A percentile compares a stretch with the other conserved stretches of the same genome.
These are phyloP conservation scores for Cladophialophora yegresii DNA, from an alignment of 2,329 filamentous ascomycete species.

Conservation along the genomic window DNA sequence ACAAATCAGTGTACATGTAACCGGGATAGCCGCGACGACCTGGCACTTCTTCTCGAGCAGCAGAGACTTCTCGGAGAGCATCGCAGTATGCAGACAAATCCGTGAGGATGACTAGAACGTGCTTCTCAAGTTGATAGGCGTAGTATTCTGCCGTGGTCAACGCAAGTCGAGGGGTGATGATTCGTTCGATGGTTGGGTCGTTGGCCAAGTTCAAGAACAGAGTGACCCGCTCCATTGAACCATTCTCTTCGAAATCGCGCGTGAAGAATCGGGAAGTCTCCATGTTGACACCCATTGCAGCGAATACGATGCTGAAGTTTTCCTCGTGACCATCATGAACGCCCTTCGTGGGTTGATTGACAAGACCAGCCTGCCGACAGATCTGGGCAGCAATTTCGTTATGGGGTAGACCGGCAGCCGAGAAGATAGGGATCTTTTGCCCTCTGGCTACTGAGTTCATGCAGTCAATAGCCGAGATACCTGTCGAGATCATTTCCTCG, in stretches of 20 bases:
- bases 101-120: slow-evolving; percentile 97
- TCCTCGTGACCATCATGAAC: slow-evolving; percentile 96
- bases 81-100: slow-evolving; percentile 98
- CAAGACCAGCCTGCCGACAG: slow-evolving; percentile 92
- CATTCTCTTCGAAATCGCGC: slow-evolving; percentile 97
- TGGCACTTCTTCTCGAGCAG: slow-evolving; percentile 96
- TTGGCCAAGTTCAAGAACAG: slow-evolving; percentile 99
- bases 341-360: slow-evolving; percentile 89
- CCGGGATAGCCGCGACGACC: slow-evolving; percentile 98
- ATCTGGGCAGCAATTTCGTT: slow-evolving; percentile 99
- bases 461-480: slow-evolving; percentile 98
- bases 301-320: slow-evolving; percentile 99
- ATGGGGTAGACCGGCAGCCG: slow-evolving; percentile 93
- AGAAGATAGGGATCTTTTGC: slow-evolving; percentile 99
- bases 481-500: slow-evolving; percentile 99
- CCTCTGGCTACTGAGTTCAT: slow-evolving; percentile 98
- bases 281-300: slow-evolving; percentile 99
- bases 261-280: slow-evolving; percentile 99
- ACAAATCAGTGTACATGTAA: slow-evolving; percentile 99
- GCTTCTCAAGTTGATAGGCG: slow-evolving; percentile 99
- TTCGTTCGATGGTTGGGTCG: slow-evolving; percentile 98
- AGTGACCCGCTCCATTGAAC: slow-evolving; percentile 94
- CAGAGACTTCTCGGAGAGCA: slow-evolving; percentile 96
- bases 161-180: slow-evolving; percentile 97
- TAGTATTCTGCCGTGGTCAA: slow-evolving; percentile 99